Evolutionary conservation across 2,329 filamentous ascomycete genomes (phyloP), one percentile per base, ranked within the genome.

Genomic region (Botryosphaeria dothidea): DNA sequence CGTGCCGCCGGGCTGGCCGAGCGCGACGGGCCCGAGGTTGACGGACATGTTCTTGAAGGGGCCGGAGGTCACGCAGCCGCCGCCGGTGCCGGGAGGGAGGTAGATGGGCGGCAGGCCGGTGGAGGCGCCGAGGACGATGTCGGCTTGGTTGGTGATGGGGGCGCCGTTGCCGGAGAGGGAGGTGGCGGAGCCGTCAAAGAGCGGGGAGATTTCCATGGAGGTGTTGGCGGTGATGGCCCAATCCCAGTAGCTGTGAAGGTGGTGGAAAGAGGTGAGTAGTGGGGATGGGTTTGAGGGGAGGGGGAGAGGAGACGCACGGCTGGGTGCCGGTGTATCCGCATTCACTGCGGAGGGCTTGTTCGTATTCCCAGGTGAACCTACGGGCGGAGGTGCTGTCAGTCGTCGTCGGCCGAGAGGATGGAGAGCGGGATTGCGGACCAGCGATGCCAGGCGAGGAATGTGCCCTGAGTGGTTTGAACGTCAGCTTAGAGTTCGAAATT

Each of bases 111-210:
- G 48, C 25, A 52, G 48, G 7, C 31, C 52, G n/a, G 67, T 58
- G 9, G 25, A 19, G 15, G 41, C 36, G 56, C 36, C 36, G 4
- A 66, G 73, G 41, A 41, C 8, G 56, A 61, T 25, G 27, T 9
- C 2, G 27, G 41, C 57, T 23, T 31, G 27, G 57, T 34, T 21
- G 13, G 23, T 13, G 38, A 61, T 45, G 54, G 54, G 54, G 1
- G 19, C 11, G 29, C 84, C 84, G 66, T 85, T 81, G 25, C 83
- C 82, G 29, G 79, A 71, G 66, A 76, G 72, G 62, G 79, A 76
- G 62, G 80, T 83, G 19, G 78, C 79, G 67, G 81, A 82, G 54
- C 85, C 85, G 68, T 86, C 84, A 66, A 88, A 86, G 57, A 86
- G 71, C 17, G 84, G 82, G 0, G 84, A 85, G 64, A 80, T 19